Conservation (phyloP, 352 stramenopile species). For the Pythium sukuiense region DNA sequence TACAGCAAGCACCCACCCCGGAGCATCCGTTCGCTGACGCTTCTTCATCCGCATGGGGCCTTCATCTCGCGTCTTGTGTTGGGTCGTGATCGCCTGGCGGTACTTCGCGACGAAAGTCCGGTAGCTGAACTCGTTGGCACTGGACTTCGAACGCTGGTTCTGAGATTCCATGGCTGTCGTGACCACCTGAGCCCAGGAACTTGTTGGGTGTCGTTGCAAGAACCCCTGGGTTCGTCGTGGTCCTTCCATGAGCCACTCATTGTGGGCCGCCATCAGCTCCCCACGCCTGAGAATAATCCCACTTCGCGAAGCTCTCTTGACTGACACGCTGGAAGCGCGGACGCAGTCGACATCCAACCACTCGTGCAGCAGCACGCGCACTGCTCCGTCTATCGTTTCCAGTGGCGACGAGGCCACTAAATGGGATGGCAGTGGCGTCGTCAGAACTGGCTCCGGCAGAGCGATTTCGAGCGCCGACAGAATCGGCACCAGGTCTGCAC, state of each 20-base stretch:
- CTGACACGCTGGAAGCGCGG: neutral
- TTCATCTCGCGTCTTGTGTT: too few relatives aligned
- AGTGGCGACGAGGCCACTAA: neutral
- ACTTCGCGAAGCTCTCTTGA: neutral
- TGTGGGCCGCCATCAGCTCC: neutral
- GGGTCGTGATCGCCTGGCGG: too few relatives aligned
- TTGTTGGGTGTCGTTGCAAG: neutral
- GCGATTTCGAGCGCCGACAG: neutral
- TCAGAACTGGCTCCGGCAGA: neutral
- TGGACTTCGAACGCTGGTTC: too few relatives aligned
- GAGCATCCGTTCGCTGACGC: too few relatives aligned
- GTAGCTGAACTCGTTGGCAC: too few relatives aligned
- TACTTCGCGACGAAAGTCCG: too few relatives aligned
- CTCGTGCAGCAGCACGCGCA: constrained; percentile 4
- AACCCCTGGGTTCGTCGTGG: neutral
- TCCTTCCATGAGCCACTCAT: neutral
- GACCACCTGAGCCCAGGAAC: neutral
- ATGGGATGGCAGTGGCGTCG: neutral
- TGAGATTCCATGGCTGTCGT: too few relatives aligned
- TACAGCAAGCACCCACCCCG: too few relatives aligned
- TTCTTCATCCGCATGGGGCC: too few relatives aligned
- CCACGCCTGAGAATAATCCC: too few relatives aligned
- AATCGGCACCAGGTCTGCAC: neutral
- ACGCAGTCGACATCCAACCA: neutral
- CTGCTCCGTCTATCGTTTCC: neutral